Base-by-base conservation (phyloP, 2,329 filamentous ascomycete species). In the Aspergillus fructus region DNA sequence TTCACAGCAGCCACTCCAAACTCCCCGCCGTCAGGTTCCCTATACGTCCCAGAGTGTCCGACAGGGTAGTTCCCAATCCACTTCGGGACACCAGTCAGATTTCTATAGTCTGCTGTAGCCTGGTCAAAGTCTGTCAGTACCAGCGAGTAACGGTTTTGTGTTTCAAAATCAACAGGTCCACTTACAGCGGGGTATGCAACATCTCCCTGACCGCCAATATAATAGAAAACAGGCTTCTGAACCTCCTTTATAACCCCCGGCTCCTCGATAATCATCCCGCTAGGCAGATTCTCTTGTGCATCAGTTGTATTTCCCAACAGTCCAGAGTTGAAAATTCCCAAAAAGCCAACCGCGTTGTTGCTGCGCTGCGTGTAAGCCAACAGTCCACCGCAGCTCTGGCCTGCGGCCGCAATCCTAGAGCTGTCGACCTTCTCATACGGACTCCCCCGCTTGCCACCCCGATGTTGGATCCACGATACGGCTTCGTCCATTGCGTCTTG, bases 141-240 rank as follows among this genome's bases (percentile, higher is more conserved):
- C 23, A 6, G 24, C 24, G 33, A 53, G 30, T 13, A 7, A 33
- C 33, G 9, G 37, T 7, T 17, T 11, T 15, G 7, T 17, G 9
- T 30, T 30, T 30, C 27, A 30, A 30, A 30, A 9, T 30, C 27
- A 4, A 30, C 9, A 30, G 9, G 27, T 9, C 27, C 19, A 49
- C 56, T 23, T 40, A 58, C 56, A 51, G 50, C 54, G 19, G 39
- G 17, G 51, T 58, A 58, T 3, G 56, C 56, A 42, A 58, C 50
- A 43, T 58, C 51, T 3, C 17, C 34, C 40, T 42, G 21, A 13
- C 56, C 56, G 15, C 56, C 51, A 19, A 58, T 34, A 13, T 55
- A 52, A 39, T 55, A 52, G 40, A 52, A 58, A 30, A 55, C 51
- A 15, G 56, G 56, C 34, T 47, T 34, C 23, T 47, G 4, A 30